Conservation (phyloP, 1,284 basidiomycete species). For the Malassezia arunalokei region DNA sequence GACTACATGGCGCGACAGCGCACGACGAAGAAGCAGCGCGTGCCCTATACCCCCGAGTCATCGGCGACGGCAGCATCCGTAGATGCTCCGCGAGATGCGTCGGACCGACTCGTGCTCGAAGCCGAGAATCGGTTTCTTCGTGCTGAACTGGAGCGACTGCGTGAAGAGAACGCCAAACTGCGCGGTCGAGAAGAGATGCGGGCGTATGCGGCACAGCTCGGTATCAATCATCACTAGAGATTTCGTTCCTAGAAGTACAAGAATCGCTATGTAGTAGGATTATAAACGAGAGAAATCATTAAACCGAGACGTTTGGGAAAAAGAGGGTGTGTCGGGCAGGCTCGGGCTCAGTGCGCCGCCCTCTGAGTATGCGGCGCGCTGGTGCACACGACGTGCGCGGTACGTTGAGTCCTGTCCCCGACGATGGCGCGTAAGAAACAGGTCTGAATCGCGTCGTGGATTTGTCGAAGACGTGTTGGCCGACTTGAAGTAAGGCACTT, state of each 20-base stretch:
- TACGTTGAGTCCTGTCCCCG: not conserved
- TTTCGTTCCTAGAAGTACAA: not conserved
- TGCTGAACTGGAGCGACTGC: conserved; percentile 26
- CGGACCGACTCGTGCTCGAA: conserved; percentile 20
- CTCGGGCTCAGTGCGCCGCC: not conserved
- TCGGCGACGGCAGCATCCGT: conserved; percentile 8
- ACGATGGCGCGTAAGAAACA: not conserved
- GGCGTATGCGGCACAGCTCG: conserved; percentile 10
- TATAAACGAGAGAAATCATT: too few relatives aligned
- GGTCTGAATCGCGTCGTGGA: not conserved
- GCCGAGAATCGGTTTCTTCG: conserved; percentile 31
- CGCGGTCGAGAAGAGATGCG: conserved; percentile 26
- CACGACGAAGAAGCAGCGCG: conserved; percentile 10
- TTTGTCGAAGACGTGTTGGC: not conserved
- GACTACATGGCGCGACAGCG: conserved; percentile 12
- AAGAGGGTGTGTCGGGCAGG: not conserved
- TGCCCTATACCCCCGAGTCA: conserved; percentile 17
- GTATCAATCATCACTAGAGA: not conserved
- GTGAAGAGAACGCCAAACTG: conserved; percentile 31
- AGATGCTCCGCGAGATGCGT: conserved; percentile 6
- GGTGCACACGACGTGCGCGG: not conserved
- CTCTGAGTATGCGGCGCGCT: conserved; percentile 4
- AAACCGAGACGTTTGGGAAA: not conserved
- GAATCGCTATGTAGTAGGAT: not conserved
- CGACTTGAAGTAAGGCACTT: not conserved